Evolutionary conservation across 1,284 basidiomycete genomes (phyloP), one percentile per base, ranked within the genome.

Genomic region (Veloboletus limbatus): DNA sequence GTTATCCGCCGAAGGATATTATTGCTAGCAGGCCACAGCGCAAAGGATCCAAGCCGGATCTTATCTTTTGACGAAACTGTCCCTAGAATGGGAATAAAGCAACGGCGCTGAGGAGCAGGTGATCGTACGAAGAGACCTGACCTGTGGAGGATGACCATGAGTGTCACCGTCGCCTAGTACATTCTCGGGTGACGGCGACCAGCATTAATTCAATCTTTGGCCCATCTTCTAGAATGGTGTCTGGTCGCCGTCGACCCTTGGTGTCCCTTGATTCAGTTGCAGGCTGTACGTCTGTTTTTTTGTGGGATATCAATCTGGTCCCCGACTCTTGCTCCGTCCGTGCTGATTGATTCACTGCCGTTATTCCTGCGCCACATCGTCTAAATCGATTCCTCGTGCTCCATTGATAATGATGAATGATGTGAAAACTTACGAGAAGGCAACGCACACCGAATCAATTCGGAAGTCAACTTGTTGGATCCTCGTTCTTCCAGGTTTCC

Each of bases 81-180:
- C 24, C 14, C 21, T 42, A 25, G 26, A 36, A 24, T 26, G 33
- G 42, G 34, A 43, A 43, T 43, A 36, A 28, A 36, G 34, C 34
- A 34, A 36, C 34, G 8, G n/a, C n/a, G 21, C 26, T 14, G 21
- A 27, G 26, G 33, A 36, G 26, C n/a, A 21, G 33, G n/a, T n/a
- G n/a, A n/a, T n/a, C n/a, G n/a, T 18, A 20, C 10, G 41, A 21
- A 21, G 26, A 22, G 28, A 35, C 14, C 25, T 43, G 42, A 43
- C 42, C 42, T 36, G 33, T 26, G 33, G 42, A 35, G 26, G 30
- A 6, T 28, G 13, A 28, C n/a, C n/a, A 42, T 30, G 32, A 42
- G 26, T 13, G 26, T 5, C 26, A 27, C 11, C 2, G n/a, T 31
- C n/a, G n/a, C n/a, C n/a, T n/a, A n/a, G n/a, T n/a, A n/a, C n/a